A percentile compares a stretch with the other conserved stretches of the same genome.
phyloP scores from a whole-genome alignment of 2,329 filamentous ascomycete species.

The Talaromyces marneffei region DNA sequence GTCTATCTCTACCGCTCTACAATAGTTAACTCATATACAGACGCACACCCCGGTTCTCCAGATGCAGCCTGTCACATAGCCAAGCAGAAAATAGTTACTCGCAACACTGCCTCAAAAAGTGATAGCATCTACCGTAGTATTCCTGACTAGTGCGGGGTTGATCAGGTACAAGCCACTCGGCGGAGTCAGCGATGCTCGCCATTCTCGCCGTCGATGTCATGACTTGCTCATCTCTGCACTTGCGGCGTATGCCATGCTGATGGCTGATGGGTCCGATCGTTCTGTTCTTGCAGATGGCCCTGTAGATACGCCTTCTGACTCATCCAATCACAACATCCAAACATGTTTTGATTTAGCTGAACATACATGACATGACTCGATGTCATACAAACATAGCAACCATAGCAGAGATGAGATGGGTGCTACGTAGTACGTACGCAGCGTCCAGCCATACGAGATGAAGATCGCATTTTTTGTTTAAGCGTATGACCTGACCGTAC shows the following conservation, averaged over 20 bases:
- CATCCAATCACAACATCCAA: not conserved
- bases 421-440: not conserved
- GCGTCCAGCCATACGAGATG: not conserved
- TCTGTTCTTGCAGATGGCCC: not conserved
- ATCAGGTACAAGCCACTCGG: slow-evolving; percentile 3
- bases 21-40: not conserved
- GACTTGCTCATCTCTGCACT: not conserved
- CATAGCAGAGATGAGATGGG: not conserved
- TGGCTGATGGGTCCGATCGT: not conserved
- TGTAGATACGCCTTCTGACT: not conserved
- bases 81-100: not conserved
- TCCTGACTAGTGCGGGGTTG: slow-evolving; percentile 6
- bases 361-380: not conserved
- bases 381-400: not conserved
- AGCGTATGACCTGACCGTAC: not conserved
- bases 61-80: not conserved
- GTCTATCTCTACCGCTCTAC: not conserved
- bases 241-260: not conserved
- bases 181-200: slow-evolving; percentile 3
- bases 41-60: not conserved
- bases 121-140: too few species aligned
- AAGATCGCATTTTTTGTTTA: not conserved
- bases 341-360: not conserved
- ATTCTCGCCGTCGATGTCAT: not conserved
- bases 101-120: not conserved